These are phyloP conservation scores for Globisporangium cederbergense DNA, from an alignment of 352 stramenopile species.

Conservation along the genomic window DNA sequence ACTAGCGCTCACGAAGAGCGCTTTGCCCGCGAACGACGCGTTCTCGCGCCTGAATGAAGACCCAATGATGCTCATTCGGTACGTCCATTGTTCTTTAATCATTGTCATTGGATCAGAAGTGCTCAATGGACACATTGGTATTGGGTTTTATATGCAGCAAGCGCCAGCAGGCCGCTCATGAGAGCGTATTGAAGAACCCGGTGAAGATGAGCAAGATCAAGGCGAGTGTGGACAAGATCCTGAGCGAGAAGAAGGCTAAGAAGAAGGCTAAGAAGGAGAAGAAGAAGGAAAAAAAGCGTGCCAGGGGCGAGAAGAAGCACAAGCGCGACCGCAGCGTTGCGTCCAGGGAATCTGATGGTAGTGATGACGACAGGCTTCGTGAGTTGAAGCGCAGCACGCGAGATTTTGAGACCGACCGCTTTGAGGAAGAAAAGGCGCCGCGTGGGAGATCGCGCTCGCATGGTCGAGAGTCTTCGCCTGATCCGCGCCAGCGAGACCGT, in stretches of 20 bases:
- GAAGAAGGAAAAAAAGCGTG: slow-evolving; percentile 63
- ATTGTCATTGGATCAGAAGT: no score
- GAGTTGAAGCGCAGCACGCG: slow-evolving; percentile 5
- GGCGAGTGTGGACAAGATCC: slow-evolving; percentile 67
- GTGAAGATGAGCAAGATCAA: slow-evolving; percentile 90
- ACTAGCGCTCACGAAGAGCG: slow-evolving; percentile 47
- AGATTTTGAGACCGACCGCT: slow-evolving; percentile 9
- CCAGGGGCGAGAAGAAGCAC: slow-evolving; percentile 23
- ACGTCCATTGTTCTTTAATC: slow-evolving; percentile 11
- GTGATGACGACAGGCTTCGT: slow-evolving; percentile 1
- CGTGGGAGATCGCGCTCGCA: slow-evolving; percentile 7
- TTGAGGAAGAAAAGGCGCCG: slow-evolving; percentile 3
- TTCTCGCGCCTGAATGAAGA: slow-evolving; percentile 95
- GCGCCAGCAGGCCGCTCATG: slow-evolving; percentile 68
- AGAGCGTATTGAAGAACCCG: slow-evolving; percentile 87
- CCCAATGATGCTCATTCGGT: slow-evolving; percentile 94
- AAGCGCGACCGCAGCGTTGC: slow-evolving; percentile 35
- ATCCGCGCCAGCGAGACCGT: not conserved
- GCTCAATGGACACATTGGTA: not conserved
- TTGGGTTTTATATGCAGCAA: slow-evolving; percentile 26
- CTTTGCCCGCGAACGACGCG: slow-evolving; percentile 78
- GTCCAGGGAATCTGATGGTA: not conserved
- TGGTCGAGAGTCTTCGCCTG: not conserved
- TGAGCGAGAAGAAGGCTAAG: slow-evolving; percentile 73
- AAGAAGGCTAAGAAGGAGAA: slow-evolving; percentile 67